These are phyloP conservation scores for Amylocarpus encephaloides DNA, from an alignment of 2,329 filamentous ascomycete species.

Conservation along the genomic window DNA sequence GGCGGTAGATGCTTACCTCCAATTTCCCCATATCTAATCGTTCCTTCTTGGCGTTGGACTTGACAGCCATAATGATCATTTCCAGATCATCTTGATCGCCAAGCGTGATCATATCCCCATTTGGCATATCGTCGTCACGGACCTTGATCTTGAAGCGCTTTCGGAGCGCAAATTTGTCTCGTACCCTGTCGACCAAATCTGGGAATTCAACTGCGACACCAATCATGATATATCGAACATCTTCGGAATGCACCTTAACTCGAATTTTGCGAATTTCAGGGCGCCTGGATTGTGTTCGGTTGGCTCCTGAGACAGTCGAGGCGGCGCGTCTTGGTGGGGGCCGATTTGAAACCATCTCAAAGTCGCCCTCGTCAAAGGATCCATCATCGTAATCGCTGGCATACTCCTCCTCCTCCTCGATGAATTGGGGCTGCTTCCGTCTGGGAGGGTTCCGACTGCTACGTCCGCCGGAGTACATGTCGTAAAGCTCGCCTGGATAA, in stretches of 20 bases:
- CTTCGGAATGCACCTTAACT: conserved; percentile 85
- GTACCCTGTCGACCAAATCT: conserved; percentile 72
- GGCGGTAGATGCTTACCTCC: conserved; percentile 61
- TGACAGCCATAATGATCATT: conserved; percentile 69
- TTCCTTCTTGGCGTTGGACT: conserved; percentile 63
- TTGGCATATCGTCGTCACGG: conserved; percentile 67
- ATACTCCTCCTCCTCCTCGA: conserved; percentile 74
- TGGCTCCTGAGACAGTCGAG: conserved; percentile 25
- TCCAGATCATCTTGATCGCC: conserved; percentile 95
- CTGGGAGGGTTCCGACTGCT: conserved; percentile 31
- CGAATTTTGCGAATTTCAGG: conserved; percentile 72
- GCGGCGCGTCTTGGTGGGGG: conserved; percentile 37
- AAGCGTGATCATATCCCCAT: conserved; percentile 93
- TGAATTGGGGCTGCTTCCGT: conserved; percentile 53
- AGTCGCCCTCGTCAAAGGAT: conserved; percentile 69
- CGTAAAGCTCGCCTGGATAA: conserved; percentile 55
- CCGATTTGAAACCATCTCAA: conserved; percentile 66
- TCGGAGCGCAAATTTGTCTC: conserved; percentile 77
- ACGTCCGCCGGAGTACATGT: conserved; percentile 54
- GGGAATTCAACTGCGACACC: conserved; percentile 64
- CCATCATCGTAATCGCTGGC: conserved; percentile 66
- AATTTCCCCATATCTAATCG: conserved; percentile 82
- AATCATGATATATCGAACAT: conserved; percentile 91
- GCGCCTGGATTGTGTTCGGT: conserved; percentile 49
- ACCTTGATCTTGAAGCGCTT: conserved; percentile 84